phyloP scores from a whole-genome alignment of 805 yeast species.

The Myxozyma neglecta region DNA sequence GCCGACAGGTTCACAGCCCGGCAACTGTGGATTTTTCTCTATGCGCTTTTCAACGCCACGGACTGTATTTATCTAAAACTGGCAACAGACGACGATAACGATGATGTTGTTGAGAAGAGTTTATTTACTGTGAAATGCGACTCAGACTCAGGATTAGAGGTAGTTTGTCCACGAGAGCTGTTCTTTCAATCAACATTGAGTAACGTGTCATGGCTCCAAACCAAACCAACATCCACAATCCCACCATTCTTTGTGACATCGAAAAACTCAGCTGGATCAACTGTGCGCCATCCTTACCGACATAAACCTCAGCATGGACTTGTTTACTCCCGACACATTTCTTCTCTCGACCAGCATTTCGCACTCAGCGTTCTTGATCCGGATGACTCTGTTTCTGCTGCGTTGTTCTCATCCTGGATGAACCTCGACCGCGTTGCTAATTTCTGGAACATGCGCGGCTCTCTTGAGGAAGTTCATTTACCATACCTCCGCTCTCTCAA shows the following conservation, averaged over 20 bases:
- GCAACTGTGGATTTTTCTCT: too few relatives aligned
- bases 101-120: too few relatives aligned
- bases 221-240: not conserved
- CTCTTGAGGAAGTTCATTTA: slow-evolving; percentile 18
- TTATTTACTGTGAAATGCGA: too few relatives aligned
- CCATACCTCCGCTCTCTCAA: slow-evolving; percentile 23
- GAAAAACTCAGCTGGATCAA: not conserved
- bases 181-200: not conserved
- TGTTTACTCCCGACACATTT: slow-evolving; percentile 32
- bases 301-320: slow-evolving; percentile 10
- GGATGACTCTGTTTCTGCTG: slow-evolving; percentile 11
- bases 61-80: too few relatives aligned
- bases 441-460: slow-evolving; percentile 34
- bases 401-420: slow-evolving; percentile 32
- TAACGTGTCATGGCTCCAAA: too few relatives aligned
- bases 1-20: too few relatives aligned
- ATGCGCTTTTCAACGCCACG: too few relatives aligned
- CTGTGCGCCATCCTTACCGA: slow-evolving; percentile 7
- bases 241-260: slow-evolving; percentile 3
- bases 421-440: slow-evolving; percentile 33
- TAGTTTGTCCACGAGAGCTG: not conserved
- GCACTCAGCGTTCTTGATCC: slow-evolving; percentile 17
- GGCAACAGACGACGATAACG: too few relatives aligned
- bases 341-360: slow-evolving; percentile 21
- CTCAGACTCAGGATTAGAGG: too few relatives aligned